A percentile compares a stretch with the other conserved stretches of the same genome.
Conservation (phyloP, 2,329 filamentous ascomycete species). For the Epichloe uncinata region DNA sequence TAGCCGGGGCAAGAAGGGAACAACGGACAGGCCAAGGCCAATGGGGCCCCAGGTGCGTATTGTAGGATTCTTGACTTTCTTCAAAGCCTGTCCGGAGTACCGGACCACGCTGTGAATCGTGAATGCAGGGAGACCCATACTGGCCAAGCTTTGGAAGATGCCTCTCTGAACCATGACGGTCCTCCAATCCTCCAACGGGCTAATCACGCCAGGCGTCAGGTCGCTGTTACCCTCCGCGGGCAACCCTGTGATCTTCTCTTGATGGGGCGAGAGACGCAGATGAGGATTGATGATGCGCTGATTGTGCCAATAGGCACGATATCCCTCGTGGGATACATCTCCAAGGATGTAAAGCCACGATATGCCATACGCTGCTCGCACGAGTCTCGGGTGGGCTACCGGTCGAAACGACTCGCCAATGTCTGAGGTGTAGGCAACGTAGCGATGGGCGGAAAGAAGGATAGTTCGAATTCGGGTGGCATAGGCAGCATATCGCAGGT, state of each 20-base stretch:
- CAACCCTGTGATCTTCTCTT: constrained; percentile 36
- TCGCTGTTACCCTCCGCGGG: constrained; percentile 18
- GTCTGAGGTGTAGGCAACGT: constrained; percentile 93
- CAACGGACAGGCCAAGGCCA: constrained; percentile 62
- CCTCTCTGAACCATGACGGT: constrained; percentile 84
- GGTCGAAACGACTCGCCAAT: constrained; percentile 95
- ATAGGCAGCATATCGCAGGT: constrained; percentile 86
- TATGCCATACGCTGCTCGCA: constrained; percentile 74
- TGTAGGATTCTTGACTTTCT: constrained; percentile 60
- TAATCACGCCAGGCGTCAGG: constrained; percentile 29
- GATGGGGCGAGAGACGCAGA: constrained; percentile 36
- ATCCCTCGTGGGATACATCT: constrained; percentile 85
- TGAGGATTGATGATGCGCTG: constrained; percentile 60
- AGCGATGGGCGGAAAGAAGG: constrained; percentile 79
- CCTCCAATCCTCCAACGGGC: constrained; percentile 78
- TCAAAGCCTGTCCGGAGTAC: constrained; percentile 79
- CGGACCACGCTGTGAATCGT: constrained; percentile 88
- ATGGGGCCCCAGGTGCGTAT: constrained; percentile 83
- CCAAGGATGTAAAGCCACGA: constrained; percentile 89
- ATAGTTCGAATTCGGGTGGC: constrained; percentile 75
- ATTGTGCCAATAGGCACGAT: constrained; percentile 86
- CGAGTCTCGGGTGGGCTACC: constrained; percentile 71
- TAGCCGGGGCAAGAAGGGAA: constrained; percentile 70
- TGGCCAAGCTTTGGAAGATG: constrained; percentile 80
- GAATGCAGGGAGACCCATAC: constrained; percentile 87